Evolutionary conservation across 768 basidiomycete species (phyloP).

Genomic region (Rossbeevera mucosa): DNA sequence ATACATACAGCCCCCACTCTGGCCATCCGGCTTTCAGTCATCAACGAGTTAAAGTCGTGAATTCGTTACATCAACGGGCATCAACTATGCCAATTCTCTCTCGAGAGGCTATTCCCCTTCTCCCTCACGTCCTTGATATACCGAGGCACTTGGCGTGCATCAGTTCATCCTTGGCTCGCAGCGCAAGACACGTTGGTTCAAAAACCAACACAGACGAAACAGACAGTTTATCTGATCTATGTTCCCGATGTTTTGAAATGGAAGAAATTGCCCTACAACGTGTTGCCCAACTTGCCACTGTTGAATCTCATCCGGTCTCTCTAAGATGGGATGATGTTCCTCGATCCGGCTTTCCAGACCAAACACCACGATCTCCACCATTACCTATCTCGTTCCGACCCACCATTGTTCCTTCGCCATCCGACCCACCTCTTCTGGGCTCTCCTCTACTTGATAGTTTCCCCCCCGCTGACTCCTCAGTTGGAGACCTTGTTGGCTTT

Average conservation of each 20-base stretch:
- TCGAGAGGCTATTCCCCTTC: conserved; percentile 65
- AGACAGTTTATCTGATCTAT: conserved; percentile 50
- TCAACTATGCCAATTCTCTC: conserved; percentile 52
- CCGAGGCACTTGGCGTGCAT: conserved; percentile 75
- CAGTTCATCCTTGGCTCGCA: conserved; percentile 70
- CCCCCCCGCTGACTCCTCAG: conserved; percentile 1
- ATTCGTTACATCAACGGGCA: conserved; percentile 55
- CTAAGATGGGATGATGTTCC: conserved; percentile 15
- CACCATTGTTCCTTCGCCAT: conserved; percentile 45
- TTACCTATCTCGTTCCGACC: conserved; percentile 36
- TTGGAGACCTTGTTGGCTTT: conserved; percentile 9
- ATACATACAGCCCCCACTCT: conserved; percentile 24
- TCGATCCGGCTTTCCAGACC: neutral
- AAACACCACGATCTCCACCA: conserved; percentile 10
- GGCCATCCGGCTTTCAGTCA: conserved; percentile 37
- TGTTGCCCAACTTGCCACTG: conserved; percentile 54
- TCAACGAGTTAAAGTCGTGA: conserved; percentile 50
- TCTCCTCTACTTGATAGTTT: conserved; percentile 1
- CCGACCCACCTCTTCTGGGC: conserved; percentile 17
- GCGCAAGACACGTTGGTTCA: conserved; percentile 43
- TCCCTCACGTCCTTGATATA: conserved; percentile 73
- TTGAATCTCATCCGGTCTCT: conserved; percentile 10
- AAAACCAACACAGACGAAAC: conserved; percentile 29
- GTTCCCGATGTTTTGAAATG: conserved; percentile 58
- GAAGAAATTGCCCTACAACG: conserved; percentile 65